These are phyloP conservation scores for Colletotrichum tropicale DNA, from an alignment of 2,329 filamentous ascomycete species.

Conservation along the genomic window DNA sequence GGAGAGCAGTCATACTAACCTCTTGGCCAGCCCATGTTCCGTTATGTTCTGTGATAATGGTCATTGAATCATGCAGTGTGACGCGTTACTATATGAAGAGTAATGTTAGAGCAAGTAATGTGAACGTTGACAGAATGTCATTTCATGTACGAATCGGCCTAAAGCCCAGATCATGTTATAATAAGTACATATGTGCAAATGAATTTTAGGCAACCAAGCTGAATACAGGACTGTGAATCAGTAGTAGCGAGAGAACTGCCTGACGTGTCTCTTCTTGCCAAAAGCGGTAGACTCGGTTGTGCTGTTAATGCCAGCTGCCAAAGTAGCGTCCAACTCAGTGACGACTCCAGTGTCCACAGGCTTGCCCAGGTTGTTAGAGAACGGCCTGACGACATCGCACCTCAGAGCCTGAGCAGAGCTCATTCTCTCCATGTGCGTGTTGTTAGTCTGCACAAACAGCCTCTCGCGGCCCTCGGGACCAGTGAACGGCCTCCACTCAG, in stretches of 20 bases:
- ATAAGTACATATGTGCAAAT: no score
- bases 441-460: conserved; percentile 46
- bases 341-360: conserved; percentile 9
- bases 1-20: no score
- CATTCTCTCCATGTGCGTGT: conserved; percentile 46
- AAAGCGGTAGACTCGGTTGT: conserved; percentile 13
- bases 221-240: background rate
- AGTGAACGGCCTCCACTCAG: conserved; percentile 55
- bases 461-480: conserved; percentile 31
- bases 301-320: conserved; percentile 13
- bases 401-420: conserved; percentile 17
- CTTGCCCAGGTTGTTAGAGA: conserved; percentile 17
- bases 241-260: background rate
- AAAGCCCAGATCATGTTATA: no score
- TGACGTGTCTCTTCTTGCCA: background rate
- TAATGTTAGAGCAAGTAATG: no score
- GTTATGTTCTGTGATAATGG: background rate
- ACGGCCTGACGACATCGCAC: conserved; percentile 8
- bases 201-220: no score
- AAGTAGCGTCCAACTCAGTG: conserved; percentile 9
- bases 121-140: no score
- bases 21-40: conserved; percentile 4
- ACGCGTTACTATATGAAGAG: no score
- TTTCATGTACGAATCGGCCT: no score
- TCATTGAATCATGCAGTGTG: no score